These are phyloP conservation scores for Tetracladium marchalianum DNA, from an alignment of 495 filamentous ascomycete genomes.

Conservation along the genomic window DNA sequence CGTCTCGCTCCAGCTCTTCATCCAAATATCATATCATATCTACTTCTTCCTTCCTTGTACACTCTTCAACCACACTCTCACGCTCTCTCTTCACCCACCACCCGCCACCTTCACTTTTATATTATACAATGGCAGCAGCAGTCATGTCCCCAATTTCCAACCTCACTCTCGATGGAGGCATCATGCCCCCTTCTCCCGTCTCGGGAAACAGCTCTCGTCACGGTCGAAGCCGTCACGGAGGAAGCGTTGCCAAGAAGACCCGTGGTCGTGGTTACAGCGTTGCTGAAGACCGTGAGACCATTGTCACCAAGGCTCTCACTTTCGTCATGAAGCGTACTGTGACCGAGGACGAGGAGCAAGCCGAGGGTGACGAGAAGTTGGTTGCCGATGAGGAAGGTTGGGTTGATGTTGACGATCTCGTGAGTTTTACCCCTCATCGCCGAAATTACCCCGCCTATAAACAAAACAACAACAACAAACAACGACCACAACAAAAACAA, in stretches of 20 bases:
- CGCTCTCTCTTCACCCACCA: not conserved
- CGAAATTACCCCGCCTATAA: not conserved
- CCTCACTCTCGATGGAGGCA: conserved; percentile 25
- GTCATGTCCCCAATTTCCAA: conserved; percentile 15
- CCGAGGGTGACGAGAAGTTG: conserved; percentile 26
- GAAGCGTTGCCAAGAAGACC: conserved; percentile 28
- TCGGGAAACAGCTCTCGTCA: conserved; percentile 31
- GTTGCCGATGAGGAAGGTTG: conserved; percentile 32
- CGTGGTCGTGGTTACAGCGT: conserved; percentile 29
- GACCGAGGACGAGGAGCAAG: conserved; percentile 24
- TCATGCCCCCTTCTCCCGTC: conserved; percentile 33
- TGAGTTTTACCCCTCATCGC: conserved; percentile 14
- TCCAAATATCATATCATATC: conserved; percentile 3
- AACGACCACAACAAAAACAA: not conserved
- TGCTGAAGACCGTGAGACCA: conserved; percentile 30
- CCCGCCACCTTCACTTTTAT: not conserved
- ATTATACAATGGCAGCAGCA: conserved; percentile 18
- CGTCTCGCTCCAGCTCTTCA: not conserved
- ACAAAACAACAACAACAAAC: not conserved
- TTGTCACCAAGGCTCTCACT: conserved; percentile 31
- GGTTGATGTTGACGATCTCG: conserved; percentile 28
- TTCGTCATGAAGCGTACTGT: conserved; percentile 33
- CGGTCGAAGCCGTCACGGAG: conserved; percentile 30
- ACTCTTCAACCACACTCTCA: not conserved
- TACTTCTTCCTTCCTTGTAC: conserved; percentile 2